Evolutionary conservation across 2,329 filamentous ascomycete genomes (phyloP).

Genomic region (Chalaropsis ovoidea): DNA sequence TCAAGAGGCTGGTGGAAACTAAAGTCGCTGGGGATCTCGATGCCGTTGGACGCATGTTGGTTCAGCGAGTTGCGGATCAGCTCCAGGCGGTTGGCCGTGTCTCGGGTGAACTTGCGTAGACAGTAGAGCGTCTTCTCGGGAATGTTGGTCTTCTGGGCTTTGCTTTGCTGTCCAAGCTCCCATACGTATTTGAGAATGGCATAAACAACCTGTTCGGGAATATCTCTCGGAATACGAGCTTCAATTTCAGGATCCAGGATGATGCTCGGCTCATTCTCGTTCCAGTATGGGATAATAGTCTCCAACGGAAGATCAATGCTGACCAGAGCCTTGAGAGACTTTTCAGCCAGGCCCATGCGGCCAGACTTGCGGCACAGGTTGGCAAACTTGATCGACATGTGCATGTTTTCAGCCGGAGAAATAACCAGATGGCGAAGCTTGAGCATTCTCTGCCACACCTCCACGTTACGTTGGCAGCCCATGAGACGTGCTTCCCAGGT

Average conservation of each 20-base stretch:
- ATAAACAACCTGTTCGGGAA: conserved; percentile 74
- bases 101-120: conserved; percentile 50
- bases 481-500: conserved; percentile 95
- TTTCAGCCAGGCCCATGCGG: conserved; percentile 87
- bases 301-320: conserved; percentile 57
- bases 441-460: conserved; percentile 97
- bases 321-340: conserved; percentile 84
- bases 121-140: conserved; percentile 49
- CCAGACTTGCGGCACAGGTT: conserved; percentile 96
- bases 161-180: conserved; percentile 60
- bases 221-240: conserved; percentile 34
- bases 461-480: conserved; percentile 91
- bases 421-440: conserved; percentile 89
- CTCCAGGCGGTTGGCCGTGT: conserved; percentile 47
- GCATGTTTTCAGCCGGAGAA: conserved; percentile 81
- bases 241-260: conserved; percentile 27
- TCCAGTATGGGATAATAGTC: conserved; percentile 51
- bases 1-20: conserved; percentile 42
- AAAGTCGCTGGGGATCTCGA: conserved; percentile 40
- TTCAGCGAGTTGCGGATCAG: conserved; percentile 43
- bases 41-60: conserved; percentile 39
- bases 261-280: conserved; percentile 31
- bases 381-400: conserved; percentile 99
- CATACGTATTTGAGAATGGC: conserved; percentile 97
- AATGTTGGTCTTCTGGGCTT: conserved; percentile 36